Evolutionary conservation across 2,329 filamentous ascomycete genomes (phyloP), one percentile per base, ranked within the genome.

Genomic region (Aspergillus sp.): DNA sequence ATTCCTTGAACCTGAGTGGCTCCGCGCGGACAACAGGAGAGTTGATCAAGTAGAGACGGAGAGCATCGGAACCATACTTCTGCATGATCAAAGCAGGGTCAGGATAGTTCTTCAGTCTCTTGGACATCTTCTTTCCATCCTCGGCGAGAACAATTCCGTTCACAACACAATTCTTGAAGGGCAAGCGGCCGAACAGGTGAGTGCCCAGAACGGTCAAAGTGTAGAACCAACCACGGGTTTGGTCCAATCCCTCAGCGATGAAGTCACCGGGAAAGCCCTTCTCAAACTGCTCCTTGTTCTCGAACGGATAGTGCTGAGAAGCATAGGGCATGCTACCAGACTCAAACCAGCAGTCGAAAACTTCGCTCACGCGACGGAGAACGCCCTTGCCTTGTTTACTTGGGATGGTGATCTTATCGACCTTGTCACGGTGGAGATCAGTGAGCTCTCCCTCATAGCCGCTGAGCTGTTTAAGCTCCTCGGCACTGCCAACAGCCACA

Each of bases 81-180:
- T 88, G 76, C 81, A 96, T 94, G 60, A 97, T 84, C 47, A 90
- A 76, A 51, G 78, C 78, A 10, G 93, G 93, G 65, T 96, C 91
- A 0, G 93, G 93, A 71, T 96, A 97, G 73, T 97, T 97, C 77
- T 96, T 95, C 52, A 96, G 79, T 49, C 93, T 85, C 75, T 97
- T 97, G 6, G 91, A 96, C 93, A 97, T 97, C 79, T 97, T 97
- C 79, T 96, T 96, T 51, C 93, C 93, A 65, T 96, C 90, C 69
- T 95, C 91, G 1, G 92, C 92, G 38, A 96, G 81, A 4, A 96
- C 91, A 57, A 96, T 94, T 46, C 92, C 92, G 67, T 95, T 96
- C 56, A 96, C 91, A n/a, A 96, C 89, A 64, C 90, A 95, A 70
- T 96, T 96, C 75, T 94, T 86, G 80, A 96, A 96, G 0, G 93